Base-by-base conservation (phyloP, 2,329 filamentous ascomycete genomes). In the Claviceps cyperi region DNA sequence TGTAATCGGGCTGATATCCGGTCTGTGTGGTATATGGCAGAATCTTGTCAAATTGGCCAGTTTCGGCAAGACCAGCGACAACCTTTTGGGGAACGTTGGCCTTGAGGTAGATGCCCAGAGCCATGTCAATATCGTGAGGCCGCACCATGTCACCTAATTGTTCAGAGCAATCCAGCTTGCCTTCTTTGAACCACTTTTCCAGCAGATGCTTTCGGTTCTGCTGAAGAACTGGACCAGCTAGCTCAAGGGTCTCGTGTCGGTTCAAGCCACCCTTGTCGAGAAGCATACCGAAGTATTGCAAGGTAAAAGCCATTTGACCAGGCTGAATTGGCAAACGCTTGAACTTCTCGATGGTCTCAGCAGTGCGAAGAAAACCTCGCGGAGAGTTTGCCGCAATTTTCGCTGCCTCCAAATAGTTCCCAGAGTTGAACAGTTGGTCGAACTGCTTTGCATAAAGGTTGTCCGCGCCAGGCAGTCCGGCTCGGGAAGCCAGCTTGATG, bases 351-450 rank as follows among this genome's bases (percentile, higher is more conserved):
- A 98, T 97, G 6, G 92, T 98, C 62, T 95, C 87, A 21, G 87
- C 77, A 2, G 91, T 97, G 57, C 92, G 86, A 50, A 98, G 75
- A 74, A 98, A 98, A 46, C 92, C 92, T 52, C 91, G 83, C 3
- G 92, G 92, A 2, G 92, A 98, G 73, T 94, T 95, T 47, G 92
- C 94, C 43, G 92, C 94, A 59, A 95, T 84, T 75, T 94, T 96
- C 47, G 92, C 92, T 52, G 92, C 92, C 62, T 92, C 88, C 49
- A 81, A 73, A 66, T 86, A 97, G 63, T 87, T 86, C 35, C 86
- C 88, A 44, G 81, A 75, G 57, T 76, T 77, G 66, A 96, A 81
- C 32, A 96, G 75, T 62, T 88, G 83, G 61, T 98, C 89, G 60
- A 98, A 98, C 60, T 94, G 89, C 62, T 90, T 83, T 55, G 84